Conservation (phyloP, 2,329 filamentous ascomycete species). For the Monosporascus cannonballus region DNA sequence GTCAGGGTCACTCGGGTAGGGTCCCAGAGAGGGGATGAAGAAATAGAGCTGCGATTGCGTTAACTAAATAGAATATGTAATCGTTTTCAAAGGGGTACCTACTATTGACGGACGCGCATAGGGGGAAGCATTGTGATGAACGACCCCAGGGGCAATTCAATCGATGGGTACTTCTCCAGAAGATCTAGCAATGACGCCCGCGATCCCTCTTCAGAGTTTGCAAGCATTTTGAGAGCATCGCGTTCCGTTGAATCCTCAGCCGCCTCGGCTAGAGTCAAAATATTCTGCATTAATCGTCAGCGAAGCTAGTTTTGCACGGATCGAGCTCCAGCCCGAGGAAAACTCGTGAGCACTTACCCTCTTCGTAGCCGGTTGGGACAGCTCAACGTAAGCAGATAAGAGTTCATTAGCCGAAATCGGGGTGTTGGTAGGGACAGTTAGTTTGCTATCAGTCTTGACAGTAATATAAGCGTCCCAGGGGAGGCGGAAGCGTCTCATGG, state of each 20-base stretch:
- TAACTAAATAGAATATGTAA: constrained; percentile 3
- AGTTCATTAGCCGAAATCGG: constrained; percentile 58
- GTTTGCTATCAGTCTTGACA: constrained; percentile 46
- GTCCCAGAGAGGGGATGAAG: constrained; percentile 62
- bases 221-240: constrained; percentile 39
- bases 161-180: constrained; percentile 54
- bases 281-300: constrained; percentile 28
- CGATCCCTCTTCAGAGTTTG: constrained; percentile 41
- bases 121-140: constrained; percentile 70
- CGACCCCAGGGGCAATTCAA: constrained; percentile 56
- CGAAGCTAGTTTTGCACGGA: background rate
- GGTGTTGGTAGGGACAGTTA: constrained; percentile 46
- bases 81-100: constrained; percentile 37
- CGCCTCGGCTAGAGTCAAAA: constrained; percentile 25
- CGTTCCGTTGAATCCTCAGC: constrained; percentile 20
- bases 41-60: constrained; percentile 51
- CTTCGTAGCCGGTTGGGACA: constrained; percentile 66
- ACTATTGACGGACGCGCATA: constrained; percentile 73
- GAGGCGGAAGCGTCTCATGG: constrained; percentile 59
- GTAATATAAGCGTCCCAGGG: constrained; percentile 63
- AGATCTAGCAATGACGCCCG: constrained; percentile 66
- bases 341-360: constrained; percentile 34
- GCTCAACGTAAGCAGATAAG: constrained; percentile 65
- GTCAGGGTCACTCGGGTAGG: constrained; percentile 56
- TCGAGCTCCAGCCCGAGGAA: background rate